A percentile compares a stretch with the other conserved stretches of the same genome.
phyloP scores from a whole-genome alignment of 495 filamentous ascomycete species.

The Hyphodiscus hymeniophilus region DNA sequence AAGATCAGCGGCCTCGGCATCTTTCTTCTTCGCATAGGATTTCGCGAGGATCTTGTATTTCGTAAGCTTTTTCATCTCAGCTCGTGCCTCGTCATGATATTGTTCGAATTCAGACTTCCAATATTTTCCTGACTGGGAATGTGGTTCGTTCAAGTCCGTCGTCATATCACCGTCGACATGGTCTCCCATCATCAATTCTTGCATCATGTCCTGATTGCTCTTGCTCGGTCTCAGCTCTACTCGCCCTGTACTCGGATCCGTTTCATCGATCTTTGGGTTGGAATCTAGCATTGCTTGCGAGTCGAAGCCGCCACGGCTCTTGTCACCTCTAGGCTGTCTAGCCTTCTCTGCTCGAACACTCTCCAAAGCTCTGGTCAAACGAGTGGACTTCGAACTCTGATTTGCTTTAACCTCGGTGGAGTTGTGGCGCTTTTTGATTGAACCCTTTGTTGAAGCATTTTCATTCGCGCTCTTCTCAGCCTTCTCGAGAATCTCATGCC shows the following conservation, averaged over 20 bases:
- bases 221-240: slow-evolving; percentile 6
- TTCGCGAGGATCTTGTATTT: slow-evolving; percentile 79
- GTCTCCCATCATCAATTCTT: slow-evolving; percentile 5
- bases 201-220: slow-evolving; percentile 7
- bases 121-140: slow-evolving; percentile 79
- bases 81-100: slow-evolving; percentile 71
- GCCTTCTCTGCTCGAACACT: slow-evolving; percentile 31
- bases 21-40: slow-evolving; percentile 84
- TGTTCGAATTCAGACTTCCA: slow-evolving; percentile 89
- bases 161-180: slow-evolving; percentile 52
- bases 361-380: slow-evolving; percentile 46
- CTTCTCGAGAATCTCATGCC: slow-evolving; percentile 54
- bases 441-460: slow-evolving; percentile 27
- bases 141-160: slow-evolving; percentile 69
- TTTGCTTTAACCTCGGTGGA: slow-evolving; percentile 45
- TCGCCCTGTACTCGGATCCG: slow-evolving; percentile 2
- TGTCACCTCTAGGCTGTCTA: slow-evolving; percentile 9
- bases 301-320: not conserved
- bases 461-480: slow-evolving; percentile 19
- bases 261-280: not conserved
- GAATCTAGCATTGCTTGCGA: not conserved
- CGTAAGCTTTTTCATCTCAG: slow-evolving; percentile 68
- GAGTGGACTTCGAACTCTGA: not conserved
- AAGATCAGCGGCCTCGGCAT: slow-evolving; percentile 66
- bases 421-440: slow-evolving; percentile 54